Percentiles rank a stretch among this genome's conserved stretches.
Conservation (phyloP, 31 red algal genomes). For the Odonthalia washingtoniensis region DNA sequence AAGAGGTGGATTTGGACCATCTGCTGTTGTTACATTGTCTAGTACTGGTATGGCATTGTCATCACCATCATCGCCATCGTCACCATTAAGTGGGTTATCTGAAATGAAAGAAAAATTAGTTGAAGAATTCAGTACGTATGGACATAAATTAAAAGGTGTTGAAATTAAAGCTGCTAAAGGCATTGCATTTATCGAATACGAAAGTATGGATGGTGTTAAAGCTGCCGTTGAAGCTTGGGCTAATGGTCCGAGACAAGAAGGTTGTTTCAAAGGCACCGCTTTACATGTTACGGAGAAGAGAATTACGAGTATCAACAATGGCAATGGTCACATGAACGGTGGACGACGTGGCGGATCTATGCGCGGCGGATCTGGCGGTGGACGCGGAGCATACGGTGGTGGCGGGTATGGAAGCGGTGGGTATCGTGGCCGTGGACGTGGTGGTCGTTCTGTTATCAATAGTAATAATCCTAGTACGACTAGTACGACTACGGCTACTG, state of each 20-base stretch:
- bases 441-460: background rate
- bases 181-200: constrained; percentile 79
- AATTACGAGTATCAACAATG: background rate
- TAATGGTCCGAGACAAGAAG: constrained; percentile 55
- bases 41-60: constrained; percentile 1
- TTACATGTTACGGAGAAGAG: constrained; percentile 70
- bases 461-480: no score
- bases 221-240: constrained; percentile 66
- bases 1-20: constrained; percentile 61
- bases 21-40: constrained; percentile 56
- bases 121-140: constrained; percentile 65
- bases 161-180: constrained; percentile 67
- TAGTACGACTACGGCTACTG: no score
- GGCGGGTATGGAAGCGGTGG: background rate
- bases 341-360: constrained; percentile 52
- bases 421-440: background rate
- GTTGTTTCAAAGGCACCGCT: constrained; percentile 56
- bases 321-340: constrained; percentile 15
- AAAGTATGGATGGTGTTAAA: constrained; percentile 56
- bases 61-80: background rate
- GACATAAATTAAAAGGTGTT: constrained; percentile 59
- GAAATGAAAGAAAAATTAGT: constrained; percentile 27
- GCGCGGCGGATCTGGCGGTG: constrained; percentile 60
- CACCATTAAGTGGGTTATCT: constrained; percentile 17
- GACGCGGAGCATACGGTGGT: constrained; percentile 29